Evolutionary conservation across 495 filamentous ascomycete species (phyloP).

Genomic region (Letharia columbiana): DNA sequence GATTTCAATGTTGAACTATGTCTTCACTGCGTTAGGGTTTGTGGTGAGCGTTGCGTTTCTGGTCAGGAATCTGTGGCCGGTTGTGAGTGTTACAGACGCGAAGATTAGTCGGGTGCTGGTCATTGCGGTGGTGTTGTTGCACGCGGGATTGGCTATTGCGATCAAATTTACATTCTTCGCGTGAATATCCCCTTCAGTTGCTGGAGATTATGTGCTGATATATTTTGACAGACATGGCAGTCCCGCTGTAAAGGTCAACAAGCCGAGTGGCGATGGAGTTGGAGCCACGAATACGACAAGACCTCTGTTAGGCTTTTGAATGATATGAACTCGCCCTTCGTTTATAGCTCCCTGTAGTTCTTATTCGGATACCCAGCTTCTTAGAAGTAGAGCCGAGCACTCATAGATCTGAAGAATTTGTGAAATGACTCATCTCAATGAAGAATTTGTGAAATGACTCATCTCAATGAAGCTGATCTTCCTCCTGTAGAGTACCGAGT

Average conservation of each 20-base stretch:
- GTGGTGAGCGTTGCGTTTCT: constrained; percentile 78
- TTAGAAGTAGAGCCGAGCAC: not conserved
- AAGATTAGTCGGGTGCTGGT: constrained; percentile 85
- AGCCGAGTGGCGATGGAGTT: constrained; percentile 14
- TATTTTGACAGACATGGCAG: constrained; percentile 20
- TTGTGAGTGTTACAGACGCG: constrained; percentile 83
- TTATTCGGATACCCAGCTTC: constrained; percentile 4
- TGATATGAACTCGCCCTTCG: not conserved
- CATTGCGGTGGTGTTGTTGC: constrained; percentile 71
- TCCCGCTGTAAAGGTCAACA: constrained; percentile 16
- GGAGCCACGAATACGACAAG: constrained; percentile 18
- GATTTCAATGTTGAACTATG: constrained; percentile 76
- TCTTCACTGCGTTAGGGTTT: constrained; percentile 88
- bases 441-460: not conserved
- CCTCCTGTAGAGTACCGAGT: not conserved
- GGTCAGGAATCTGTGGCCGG: constrained; percentile 84
- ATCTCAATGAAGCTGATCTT: not conserved
- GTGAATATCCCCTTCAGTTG: constrained; percentile 31
- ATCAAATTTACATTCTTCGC: constrained; percentile 98
- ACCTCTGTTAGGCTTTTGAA: constrained; percentile 19
- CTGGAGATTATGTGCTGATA: not conserved
- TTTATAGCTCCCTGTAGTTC: constrained; percentile 2
- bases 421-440: not conserved
- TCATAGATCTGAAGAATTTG: not conserved
- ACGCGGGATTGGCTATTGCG: constrained; percentile 78